Evolutionary conservation across 2,329 filamentous ascomycete genomes (phyloP).

Genomic region (Xylariaceae sp.): DNA sequence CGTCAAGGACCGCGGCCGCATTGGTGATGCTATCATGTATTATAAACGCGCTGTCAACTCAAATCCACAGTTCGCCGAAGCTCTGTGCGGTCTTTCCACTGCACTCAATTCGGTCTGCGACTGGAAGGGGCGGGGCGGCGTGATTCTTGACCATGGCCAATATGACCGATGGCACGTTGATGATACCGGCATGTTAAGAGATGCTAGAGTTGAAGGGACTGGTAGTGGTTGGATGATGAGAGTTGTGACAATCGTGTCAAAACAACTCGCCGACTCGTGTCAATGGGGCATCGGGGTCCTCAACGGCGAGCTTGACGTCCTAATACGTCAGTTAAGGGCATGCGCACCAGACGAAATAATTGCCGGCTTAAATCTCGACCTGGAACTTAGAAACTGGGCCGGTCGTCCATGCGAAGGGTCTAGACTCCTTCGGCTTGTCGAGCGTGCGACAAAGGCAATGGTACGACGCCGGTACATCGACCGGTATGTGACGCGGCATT

Average conservation of each 20-base stretch:
- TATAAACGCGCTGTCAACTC: conserved; percentile 84
- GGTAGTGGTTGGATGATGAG: conserved; percentile 80
- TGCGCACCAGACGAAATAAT: conserved; percentile 35
- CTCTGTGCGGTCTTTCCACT: conserved; percentile 90
- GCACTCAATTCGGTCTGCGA: conserved; percentile 95
- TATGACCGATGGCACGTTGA: conserved; percentile 93
- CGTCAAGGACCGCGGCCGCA: conserved; percentile 90
- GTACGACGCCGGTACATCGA: conserved; percentile 87
- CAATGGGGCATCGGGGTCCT: conserved; percentile 75
- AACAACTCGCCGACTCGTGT: conserved; percentile 80
- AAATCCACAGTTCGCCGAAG: conserved; percentile 95
- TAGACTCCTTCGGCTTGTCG: conserved; percentile 72
- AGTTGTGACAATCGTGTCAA: conserved; percentile 84
- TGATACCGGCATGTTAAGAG: conserved; percentile 72
- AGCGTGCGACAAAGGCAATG: conserved; percentile 72
- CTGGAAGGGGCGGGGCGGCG: conserved; percentile 85
- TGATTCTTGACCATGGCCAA: conserved; percentile 64
- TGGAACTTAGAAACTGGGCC: conserved; percentile 54
- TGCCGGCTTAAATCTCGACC: conserved; percentile 34
- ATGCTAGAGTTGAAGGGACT: conserved; percentile 56
- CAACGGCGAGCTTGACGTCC: conserved; percentile 44
- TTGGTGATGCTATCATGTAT: conserved; percentile 85
- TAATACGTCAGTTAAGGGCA: conserved; percentile 43
- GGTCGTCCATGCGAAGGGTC: conserved; percentile 83
- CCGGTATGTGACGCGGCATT: conserved; percentile 58